Conservation (phyloP, 129 eudicot species). For the Pulicaria dysenterica region DNA sequence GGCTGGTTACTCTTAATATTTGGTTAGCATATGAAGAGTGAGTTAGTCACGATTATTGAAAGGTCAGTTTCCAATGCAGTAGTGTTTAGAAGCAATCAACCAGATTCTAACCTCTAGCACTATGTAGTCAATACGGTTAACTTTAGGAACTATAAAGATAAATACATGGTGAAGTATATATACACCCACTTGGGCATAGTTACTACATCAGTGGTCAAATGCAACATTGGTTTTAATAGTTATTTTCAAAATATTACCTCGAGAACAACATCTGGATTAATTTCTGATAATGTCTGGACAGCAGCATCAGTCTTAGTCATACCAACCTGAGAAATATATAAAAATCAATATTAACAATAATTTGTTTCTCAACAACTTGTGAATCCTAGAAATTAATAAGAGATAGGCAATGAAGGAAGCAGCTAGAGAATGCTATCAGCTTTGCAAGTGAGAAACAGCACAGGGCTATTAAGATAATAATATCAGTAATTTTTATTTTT, state of each 20-base stretch:
- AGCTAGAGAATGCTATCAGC: not conserved
- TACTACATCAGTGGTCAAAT: not conserved
- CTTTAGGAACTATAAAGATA: conserved; percentile 6
- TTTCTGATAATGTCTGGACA: conserved; percentile 91
- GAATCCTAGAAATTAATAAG: not conserved
- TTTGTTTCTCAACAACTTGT: conserved; percentile 2
- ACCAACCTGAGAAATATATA: conserved; percentile 52
- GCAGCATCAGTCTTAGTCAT: conserved; percentile 99
- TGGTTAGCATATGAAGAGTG: not conserved
- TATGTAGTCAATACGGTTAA: conserved; percentile 3
- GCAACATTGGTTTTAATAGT: not conserved
- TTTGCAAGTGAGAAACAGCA: not conserved
- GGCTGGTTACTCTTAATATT: too few species aligned
- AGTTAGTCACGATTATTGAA: not conserved
- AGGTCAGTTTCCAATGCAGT: not conserved
- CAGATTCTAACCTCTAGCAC: not conserved
- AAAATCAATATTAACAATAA: conserved; percentile 14
- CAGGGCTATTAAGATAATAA: not conserved
- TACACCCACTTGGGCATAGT: conserved; percentile 8
- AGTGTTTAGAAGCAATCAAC: not conserved
- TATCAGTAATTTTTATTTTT: not conserved
- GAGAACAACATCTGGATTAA: conserved; percentile 96
- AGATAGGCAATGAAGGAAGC: not conserved
- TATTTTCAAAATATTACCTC: conserved; percentile 52
- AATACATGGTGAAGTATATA: conserved; percentile 9